Evolutionary conservation across 2,329 filamentous ascomycete genomes (phyloP), one percentile per base, ranked within the genome.

Genomic region (Herpotrichia juniperi): DNA sequence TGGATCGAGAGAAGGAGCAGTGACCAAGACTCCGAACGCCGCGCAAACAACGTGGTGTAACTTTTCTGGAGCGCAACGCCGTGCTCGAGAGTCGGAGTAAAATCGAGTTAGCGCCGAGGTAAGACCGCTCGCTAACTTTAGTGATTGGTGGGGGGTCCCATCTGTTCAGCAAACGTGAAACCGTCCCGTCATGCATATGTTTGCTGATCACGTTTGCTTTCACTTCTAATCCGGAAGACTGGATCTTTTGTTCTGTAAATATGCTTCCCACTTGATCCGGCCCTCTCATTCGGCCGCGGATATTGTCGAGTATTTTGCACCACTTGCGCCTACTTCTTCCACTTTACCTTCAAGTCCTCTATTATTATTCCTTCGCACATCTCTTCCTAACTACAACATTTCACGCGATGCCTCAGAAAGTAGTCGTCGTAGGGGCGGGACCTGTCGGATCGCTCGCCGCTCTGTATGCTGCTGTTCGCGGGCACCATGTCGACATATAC

Each of bases 371-470:
- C 26, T 42, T 48, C 46, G 3, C 34, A 17, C 43, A 46, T 22
- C 3, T 7, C 5, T 25, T 24, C 14, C 19, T 21, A 19, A 24
- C 4, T 25, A 10, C 14, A 17, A 14, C 16, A 35, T 25, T 50
- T 46, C 17, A 35, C 17, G 37, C 5, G 9, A 72, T 73, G 67
- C 53, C 64, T 31, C 83, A 90, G 64, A 94, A 91, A 74, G 85
- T 89, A 49, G 83, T 96, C 17, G 83, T 99, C 42, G 88, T 99
- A 43, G 94, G 94, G 48, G 94, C 93, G 48, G 94, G 94, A 1
- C 94, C 94, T 0, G 94, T 99, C 7, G 94, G 94, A 32, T 91
- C 93, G 10, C 79, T 99, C 35, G 93, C 94, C 21, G 94, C 92
- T 37, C 78, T 99, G 5, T 99, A 97, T 78, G 93, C 94, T 48